phyloP scores from a whole-genome alignment of 2,329 filamentous ascomycete genomes.

The Penicillium sp. region DNA sequence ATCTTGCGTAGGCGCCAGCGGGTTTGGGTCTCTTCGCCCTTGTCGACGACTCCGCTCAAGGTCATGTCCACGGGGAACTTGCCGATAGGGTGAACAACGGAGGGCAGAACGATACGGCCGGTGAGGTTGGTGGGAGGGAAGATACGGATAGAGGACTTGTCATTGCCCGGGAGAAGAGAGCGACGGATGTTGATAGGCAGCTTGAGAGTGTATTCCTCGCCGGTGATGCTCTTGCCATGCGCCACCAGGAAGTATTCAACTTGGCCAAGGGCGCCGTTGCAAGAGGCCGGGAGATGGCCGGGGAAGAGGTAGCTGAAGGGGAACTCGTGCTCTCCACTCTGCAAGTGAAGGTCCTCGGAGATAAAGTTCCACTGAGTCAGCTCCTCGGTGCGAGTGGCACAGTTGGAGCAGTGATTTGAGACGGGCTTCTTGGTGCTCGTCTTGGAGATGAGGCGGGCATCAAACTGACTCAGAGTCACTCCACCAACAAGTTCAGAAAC shows the following conservation, averaged over 20 bases:
- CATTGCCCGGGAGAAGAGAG: slow-evolving; percentile 74
- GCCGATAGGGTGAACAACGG: slow-evolving; percentile 83
- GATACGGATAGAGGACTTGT: slow-evolving; percentile 88
- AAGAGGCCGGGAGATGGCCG: slow-evolving; percentile 82
- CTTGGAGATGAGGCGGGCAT: slow-evolving; percentile 70
- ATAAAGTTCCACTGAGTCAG: slow-evolving; percentile 80
- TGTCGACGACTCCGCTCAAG: slow-evolving; percentile 82
- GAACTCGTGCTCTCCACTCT: slow-evolving; percentile 69
- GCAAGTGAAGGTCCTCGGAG: slow-evolving; percentile 49
- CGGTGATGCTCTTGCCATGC: slow-evolving; percentile 62
- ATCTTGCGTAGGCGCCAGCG: slow-evolving; percentile 91
- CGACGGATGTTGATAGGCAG: slow-evolving; percentile 74
- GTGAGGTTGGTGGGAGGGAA: slow-evolving; percentile 96
- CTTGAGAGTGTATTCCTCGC: slow-evolving; percentile 65
- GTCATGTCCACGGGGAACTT: slow-evolving; percentile 77
- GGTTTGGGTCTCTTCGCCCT: slow-evolving; percentile 67
- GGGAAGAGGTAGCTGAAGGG: slow-evolving; percentile 87
- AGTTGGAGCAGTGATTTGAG: slow-evolving; percentile 74
- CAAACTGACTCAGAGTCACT: slow-evolving; percentile 69
- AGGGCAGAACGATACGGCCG: slow-evolving; percentile 77
- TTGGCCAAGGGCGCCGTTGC: slow-evolving; percentile 70
- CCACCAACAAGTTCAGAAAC: slow-evolving; percentile 65
- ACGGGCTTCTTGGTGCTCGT: slow-evolving; percentile 81
- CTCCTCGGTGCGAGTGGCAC: slow-evolving; percentile 70
- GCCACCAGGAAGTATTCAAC: slow-evolving; percentile 80